These are phyloP conservation scores for Lactifluus volemus DNA, from an alignment of 768 basidiomycete genomes.

Conservation along the genomic window DNA sequence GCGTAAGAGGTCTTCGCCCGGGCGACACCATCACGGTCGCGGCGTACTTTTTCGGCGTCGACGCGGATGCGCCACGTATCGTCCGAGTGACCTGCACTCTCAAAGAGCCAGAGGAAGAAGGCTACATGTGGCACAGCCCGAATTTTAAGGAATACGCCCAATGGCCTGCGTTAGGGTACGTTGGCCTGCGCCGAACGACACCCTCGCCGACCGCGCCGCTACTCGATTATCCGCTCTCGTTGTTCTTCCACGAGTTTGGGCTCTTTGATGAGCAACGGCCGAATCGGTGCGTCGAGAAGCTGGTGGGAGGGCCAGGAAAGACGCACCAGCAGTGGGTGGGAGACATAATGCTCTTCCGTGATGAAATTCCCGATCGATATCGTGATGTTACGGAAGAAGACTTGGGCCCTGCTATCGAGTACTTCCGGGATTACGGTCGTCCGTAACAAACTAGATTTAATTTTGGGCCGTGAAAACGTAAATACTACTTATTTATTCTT, in stretches of 20 bases:
- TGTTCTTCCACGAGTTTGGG: conserved; percentile 17
- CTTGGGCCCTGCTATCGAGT: conserved; percentile 10
- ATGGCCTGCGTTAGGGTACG: conserved; percentile 15
- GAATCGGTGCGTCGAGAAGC: conserved; percentile 13
- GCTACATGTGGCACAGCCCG: conserved; percentile 13
- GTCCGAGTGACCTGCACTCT: conserved; percentile 11
- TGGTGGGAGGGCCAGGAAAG: conserved; percentile 3
- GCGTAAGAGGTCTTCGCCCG: conserved; percentile 5
- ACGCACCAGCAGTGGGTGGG: conserved; percentile 12
- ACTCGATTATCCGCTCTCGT: conserved; percentile 1
- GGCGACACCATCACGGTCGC: conserved; percentile 3
- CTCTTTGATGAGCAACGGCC: conserved; percentile 6
- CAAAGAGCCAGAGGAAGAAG: conserved; percentile 8
- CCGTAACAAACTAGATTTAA: neutral
- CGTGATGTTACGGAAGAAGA: conserved; percentile 14
- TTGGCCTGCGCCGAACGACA: conserved; percentile 5
- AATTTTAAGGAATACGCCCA: conserved; percentile 14
- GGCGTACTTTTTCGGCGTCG: conserved; percentile 13
- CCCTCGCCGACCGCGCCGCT: conserved; percentile 4
- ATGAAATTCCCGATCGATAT: conserved; percentile 9
- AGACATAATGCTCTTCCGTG: conserved; percentile 16
- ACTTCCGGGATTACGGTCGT: conserved; percentile 16
- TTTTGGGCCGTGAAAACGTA: neutral
- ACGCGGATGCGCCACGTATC: conserved; percentile 7
- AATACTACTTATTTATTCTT: neutral